Base-by-base conservation (phyloP, 140 eudicot species). In the Cichorium intybus region DNA sequence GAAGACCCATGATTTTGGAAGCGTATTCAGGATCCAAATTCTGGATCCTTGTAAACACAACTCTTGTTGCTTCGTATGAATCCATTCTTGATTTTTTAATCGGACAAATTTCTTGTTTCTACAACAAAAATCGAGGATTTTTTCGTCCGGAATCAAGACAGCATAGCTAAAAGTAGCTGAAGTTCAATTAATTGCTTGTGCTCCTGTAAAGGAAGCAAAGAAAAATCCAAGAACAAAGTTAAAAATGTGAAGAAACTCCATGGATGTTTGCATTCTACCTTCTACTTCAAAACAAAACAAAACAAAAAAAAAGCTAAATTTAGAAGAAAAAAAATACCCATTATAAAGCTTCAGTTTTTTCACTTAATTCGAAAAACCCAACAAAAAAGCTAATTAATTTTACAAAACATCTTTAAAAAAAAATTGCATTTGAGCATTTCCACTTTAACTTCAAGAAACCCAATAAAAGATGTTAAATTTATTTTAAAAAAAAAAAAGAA, bases 21-120 rank as follows among this genome's bases (percentile, higher is more conserved):
- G 97, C 97, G 58, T 90, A 77, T 60, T 86, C 89, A 54, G 93
- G 97, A 65, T 86, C 93, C 50, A 90, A 50, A 39, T 12, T 66
- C 49, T 87, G 87, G 70, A 90, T 84, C 70, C 89, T 79, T 4
- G 85, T 79, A 56, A 69, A 79, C 48, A 90, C 93, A 41, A 86
- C 78, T 74, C 84, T 80, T 63, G 93, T 86, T 62, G 97, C 89
- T 77, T 86, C 97, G 56, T 82, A 85, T 51, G 90, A 76, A 74
- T 88, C 96, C 96, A 88, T 88, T 12, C 20, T 70, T 39, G 14
- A 22, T 35, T 24, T 31, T n/a, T 17, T 16, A 20, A 7, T 61
- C 10, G 12, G 21, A n/a, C 43, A 39, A 15, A 23, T 41, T 45
- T 45, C 50, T 16, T 45, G n/a, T 62, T 21, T 56, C 35, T 24